These are phyloP conservation scores for Calonectria leucothoes DNA, from an alignment of 2,329 filamentous ascomycete species.

Conservation along the genomic window DNA sequence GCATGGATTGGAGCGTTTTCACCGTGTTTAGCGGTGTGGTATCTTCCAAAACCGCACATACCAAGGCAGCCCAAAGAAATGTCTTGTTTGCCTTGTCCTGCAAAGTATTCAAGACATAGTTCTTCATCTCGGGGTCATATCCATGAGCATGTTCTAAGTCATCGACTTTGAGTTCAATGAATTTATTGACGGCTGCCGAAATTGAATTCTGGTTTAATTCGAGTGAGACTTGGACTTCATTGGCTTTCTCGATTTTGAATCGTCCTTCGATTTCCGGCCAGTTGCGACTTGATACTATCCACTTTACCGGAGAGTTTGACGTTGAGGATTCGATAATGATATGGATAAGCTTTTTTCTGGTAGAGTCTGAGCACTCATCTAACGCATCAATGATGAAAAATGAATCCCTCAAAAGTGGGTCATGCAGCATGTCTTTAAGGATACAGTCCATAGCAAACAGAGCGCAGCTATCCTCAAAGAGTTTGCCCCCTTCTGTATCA, in stretches of 20 bases:
- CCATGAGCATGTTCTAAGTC: background rate
- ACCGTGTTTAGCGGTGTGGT: background rate
- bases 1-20: conserved; percentile 40
- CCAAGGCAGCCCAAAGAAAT: conserved; percentile 41
- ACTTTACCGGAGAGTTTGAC: background rate
- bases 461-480: background rate
- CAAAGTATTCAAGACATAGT: conserved; percentile 34
- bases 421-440: background rate
- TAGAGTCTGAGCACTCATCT: background rate
- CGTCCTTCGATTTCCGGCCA: conserved; percentile 50
- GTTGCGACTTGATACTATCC: conserved; percentile 9
- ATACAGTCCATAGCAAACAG: background rate
- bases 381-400: conserved; percentile 6
- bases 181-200: conserved; percentile 47
- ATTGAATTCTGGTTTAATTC: conserved; percentile 51
- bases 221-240: conserved; percentile 44
- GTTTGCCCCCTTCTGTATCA: background rate
- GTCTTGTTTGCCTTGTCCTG: conserved; percentile 49
- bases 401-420: background rate
- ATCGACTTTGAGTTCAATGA: conserved; percentile 41
- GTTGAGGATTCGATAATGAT: background rate
- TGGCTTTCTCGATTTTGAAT: background rate
- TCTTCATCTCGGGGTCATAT: conserved; percentile 4
- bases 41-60: conserved; percentile 33
- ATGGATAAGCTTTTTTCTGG: background rate